Percentiles rank a stretch among this genome's conserved stretches.
Evolutionary conservation across 139 green algal genomes (phyloP).

Genomic region (Volvox reticuliferus): DNA sequence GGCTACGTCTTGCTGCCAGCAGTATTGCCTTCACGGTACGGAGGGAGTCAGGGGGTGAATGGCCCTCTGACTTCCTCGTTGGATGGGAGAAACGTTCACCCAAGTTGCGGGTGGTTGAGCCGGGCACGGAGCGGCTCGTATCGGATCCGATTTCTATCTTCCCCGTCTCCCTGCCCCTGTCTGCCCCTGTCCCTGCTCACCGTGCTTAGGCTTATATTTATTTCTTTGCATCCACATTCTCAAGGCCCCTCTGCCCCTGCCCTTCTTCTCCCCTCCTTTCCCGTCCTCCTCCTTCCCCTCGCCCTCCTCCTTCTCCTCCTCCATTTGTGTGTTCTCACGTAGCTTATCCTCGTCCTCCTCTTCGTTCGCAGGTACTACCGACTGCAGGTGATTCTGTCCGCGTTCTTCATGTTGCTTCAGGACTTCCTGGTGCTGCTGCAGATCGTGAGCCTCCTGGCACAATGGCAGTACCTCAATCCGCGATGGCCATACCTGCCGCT

Average conservation of each 20-base stretch:
- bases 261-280: neutral
- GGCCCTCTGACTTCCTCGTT: too few relatives aligned
- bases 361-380: conserved; percentile 33
- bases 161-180: neutral
- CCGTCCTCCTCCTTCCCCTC: neutral
- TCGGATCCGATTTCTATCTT: too few relatives aligned
- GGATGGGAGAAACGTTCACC: too few relatives aligned
- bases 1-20: neutral
- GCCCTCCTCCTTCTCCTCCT: neutral
- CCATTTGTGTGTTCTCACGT: too few relatives aligned
- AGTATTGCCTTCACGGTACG: too few relatives aligned
- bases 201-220: neutral
- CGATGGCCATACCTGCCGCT: conserved; percentile 37
- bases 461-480: conserved; percentile 27
- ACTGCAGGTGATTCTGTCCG: neutral
- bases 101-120: too few relatives aligned
- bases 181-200: neutral
- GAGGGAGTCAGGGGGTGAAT: too few relatives aligned
- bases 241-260: neutral
- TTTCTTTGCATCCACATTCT: neutral
- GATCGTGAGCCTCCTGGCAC: conserved; percentile 27
- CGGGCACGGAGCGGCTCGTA: too few relatives aligned
- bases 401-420: conserved; percentile 42
- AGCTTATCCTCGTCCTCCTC: neutral
- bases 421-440: conserved; percentile 45